Percentiles rank a stretch among this genome's conserved stretches.
Conservation (phyloP, 1,139 yeast species). For the Saccharomyces pastorianus region DNA sequence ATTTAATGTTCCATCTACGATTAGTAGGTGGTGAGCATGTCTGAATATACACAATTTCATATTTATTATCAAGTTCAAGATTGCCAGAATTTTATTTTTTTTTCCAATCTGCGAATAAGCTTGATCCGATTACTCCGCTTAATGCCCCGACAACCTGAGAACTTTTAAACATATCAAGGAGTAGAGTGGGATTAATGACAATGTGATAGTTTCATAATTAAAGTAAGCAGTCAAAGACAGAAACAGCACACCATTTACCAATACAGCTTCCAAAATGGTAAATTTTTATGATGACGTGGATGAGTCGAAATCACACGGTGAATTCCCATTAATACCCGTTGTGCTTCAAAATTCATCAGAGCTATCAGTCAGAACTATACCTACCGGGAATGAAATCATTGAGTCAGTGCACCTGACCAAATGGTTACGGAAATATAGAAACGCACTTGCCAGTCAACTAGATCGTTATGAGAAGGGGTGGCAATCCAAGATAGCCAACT, state of each 20-base stretch:
- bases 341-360: neutral
- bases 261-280: neutral
- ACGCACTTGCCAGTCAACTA: conserved; percentile 4
- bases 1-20: neutral
- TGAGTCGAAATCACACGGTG: neutral
- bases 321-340: neutral
- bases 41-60: too few relatives aligned
- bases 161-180: neutral
- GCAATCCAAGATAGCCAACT: neutral
- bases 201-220: neutral
- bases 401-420: conserved; percentile 17
- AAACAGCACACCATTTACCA: neutral
- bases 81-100: neutral
- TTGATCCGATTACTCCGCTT: neutral
- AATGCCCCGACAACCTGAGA: neutral
- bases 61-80: neutral
- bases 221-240: neutral
- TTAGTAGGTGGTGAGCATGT: neutral
- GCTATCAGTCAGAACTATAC: conserved; percentile 8
- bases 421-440: conserved; percentile 13
- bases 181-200: neutral
- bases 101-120: neutral
- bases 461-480: neutral
- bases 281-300: neutral
- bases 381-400: conserved; percentile 24